Evolutionary conservation across 108 stramenopile species (phyloP).

Genomic region (Pseudonitzschia pungens): DNA sequence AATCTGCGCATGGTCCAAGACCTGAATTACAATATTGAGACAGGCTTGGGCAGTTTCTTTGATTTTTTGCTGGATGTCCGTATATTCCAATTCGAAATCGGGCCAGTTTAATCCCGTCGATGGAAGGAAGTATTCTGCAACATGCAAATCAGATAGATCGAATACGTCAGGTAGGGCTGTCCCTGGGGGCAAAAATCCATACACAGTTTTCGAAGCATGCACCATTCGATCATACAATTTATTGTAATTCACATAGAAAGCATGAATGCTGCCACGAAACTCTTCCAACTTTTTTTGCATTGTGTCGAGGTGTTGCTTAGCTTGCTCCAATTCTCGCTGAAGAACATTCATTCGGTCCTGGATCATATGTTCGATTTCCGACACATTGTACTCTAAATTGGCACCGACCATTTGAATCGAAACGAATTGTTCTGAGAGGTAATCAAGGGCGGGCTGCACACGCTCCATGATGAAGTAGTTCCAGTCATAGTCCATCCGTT

Average conservation of each 20-base stretch:
- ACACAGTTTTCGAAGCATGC: constrained; percentile 24
- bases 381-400: neutral
- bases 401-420: constrained; percentile 3
- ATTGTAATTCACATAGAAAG: constrained; percentile 25
- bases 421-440: constrained; percentile 10
- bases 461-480: constrained; percentile 39
- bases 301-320: constrained; percentile 22
- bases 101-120: constrained; percentile 12
- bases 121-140: constrained; percentile 33
- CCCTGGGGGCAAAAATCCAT: constrained; percentile 41
- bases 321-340: constrained; percentile 17
- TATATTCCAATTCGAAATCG: constrained; percentile 24
- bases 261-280: constrained; percentile 22
- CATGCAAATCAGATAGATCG: constrained; percentile 27
- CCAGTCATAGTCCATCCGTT: constrained; percentile 40
- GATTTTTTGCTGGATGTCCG: constrained; percentile 10
- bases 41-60: constrained; percentile 9
- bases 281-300: constrained; percentile 17
- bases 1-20: constrained; percentile 11
- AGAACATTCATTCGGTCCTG: constrained; percentile 6
- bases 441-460: constrained; percentile 32
- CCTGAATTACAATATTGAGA: constrained; percentile 5
- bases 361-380: constrained; percentile 10
- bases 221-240: constrained; percentile 30
- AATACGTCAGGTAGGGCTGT: constrained; percentile 34